These are phyloP conservation scores for Penicillium sp. DNA, from an alignment of 2,329 filamentous ascomycete genomes.

Conservation along the genomic window DNA sequence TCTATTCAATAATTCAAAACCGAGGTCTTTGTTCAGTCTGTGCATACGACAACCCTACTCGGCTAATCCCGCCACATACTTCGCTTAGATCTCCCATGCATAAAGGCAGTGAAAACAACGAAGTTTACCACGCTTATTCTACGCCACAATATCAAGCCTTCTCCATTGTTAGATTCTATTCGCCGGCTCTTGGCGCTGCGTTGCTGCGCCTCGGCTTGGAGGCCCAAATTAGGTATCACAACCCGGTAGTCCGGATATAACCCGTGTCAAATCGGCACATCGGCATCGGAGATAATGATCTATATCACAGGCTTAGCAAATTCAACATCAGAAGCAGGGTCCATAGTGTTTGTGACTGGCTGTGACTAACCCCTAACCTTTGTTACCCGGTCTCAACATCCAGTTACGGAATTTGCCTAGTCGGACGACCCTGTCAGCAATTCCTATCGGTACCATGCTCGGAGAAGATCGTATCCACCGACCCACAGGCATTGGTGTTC, in stretches of 20 bases:
- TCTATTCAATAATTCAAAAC: too few species aligned
- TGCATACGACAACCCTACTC: too few species aligned
- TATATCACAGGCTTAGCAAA: not conserved
- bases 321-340: not conserved
- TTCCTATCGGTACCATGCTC: not conserved
- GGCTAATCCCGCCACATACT: not conserved
- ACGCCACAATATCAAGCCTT: not conserved
- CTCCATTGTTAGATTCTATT: not conserved
- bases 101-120: not conserved
- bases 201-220: not conserved
- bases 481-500: not conserved
- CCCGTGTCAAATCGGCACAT: not conserved
- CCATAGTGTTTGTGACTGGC: not conserved
- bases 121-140: not conserved
- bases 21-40: too few species aligned
- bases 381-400: not conserved
- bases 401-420: not conserved
- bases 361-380: not conserved
- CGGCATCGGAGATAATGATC: not conserved
- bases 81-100: not conserved
- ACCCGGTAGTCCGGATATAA: not conserved
- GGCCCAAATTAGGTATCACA: not conserved
- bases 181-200: not conserved
- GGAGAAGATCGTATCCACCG: not conserved
- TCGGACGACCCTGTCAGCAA: not conserved